A percentile compares a stretch with the other conserved stretches of the same genome.
These are phyloP conservation scores for Liriodendron chinense DNA, from an alignment of 164 flowering plant genomes.

Conservation along the genomic window DNA sequence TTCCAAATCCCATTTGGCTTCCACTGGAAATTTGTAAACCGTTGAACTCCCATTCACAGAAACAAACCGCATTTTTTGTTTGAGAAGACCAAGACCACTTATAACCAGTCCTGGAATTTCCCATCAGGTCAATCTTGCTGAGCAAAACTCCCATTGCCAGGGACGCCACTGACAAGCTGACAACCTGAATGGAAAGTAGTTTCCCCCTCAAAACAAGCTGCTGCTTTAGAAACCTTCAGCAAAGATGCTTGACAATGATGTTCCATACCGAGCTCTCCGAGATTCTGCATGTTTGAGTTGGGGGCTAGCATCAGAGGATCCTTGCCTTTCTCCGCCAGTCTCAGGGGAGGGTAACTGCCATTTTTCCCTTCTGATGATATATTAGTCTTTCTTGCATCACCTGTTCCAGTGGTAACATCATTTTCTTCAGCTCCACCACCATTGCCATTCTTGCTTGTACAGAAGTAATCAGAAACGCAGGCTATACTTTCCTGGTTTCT, in stretches of 20 bases:
- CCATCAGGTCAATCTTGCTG: background rate
- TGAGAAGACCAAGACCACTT: background rate
- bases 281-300: background rate
- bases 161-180: background rate
- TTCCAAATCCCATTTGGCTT: background rate
- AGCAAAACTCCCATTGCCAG: slow-evolving; percentile 4
- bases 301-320: background rate
- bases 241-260: background rate
- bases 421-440: background rate
- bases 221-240: background rate
- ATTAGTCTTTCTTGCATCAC: background rate
- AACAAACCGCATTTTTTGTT: background rate
- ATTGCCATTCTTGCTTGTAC: background rate
- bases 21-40: background rate
- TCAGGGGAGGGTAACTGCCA: background rate
- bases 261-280: background rate
- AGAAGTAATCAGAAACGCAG: background rate
- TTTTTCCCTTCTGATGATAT: slow-evolving; percentile 3
- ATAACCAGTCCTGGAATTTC: background rate
- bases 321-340: background rate
- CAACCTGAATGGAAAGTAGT: background rate
- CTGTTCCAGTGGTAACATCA: background rate
- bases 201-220: background rate
- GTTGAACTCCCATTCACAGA: background rate
- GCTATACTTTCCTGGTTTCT: background rate